phyloP scores from a whole-genome alignment of 2,329 filamentous ascomycete genomes.

The Aureobasidium lini region DNA sequence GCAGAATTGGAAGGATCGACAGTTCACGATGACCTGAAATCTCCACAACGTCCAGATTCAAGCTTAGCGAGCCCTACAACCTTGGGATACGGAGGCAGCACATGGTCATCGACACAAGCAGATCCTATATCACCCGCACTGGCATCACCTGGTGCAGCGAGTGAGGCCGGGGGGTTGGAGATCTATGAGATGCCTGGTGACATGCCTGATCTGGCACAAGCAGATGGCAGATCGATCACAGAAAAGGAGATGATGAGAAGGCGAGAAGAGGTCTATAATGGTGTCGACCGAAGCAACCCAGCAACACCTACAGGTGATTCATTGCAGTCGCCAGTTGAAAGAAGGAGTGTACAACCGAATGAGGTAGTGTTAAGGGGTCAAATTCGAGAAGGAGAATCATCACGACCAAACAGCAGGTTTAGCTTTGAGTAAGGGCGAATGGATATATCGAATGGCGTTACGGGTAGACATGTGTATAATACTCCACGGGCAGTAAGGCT shows the following conservation, averaged over 20 bases:
- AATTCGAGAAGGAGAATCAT: background rate
- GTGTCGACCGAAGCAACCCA: slow-evolving; percentile 27
- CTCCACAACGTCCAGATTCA: slow-evolving; percentile 11
- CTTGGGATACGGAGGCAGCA: slow-evolving; percentile 5
- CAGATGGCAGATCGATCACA: slow-evolving; percentile 38
- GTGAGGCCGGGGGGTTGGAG: slow-evolving; percentile 31
- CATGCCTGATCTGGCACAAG: slow-evolving; percentile 46
- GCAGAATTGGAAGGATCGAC: slow-evolving; percentile 35
- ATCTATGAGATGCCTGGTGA: slow-evolving; percentile 48
- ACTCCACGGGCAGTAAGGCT: no score
- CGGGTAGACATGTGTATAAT: background rate
- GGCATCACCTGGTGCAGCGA: background rate
- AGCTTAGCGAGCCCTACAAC: slow-evolving; percentile 5
- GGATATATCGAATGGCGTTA: background rate
- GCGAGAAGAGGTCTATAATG: slow-evolving; percentile 40
- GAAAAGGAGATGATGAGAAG: slow-evolving; percentile 43
- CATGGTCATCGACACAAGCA: slow-evolving; percentile 14
- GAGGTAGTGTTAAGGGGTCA: slow-evolving; percentile 2
- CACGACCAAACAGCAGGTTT: background rate
- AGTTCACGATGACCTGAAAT: slow-evolving; percentile 16
- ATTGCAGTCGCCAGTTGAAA: background rate
- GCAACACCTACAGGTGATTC: background rate
- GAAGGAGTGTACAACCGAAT: background rate
- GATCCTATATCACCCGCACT: slow-evolving; percentile 6
- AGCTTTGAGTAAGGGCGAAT: background rate